These are phyloP conservation scores for Trichosanthes truncata DNA, from an alignment of 306 rosid genomes.

Conservation along the genomic window DNA sequence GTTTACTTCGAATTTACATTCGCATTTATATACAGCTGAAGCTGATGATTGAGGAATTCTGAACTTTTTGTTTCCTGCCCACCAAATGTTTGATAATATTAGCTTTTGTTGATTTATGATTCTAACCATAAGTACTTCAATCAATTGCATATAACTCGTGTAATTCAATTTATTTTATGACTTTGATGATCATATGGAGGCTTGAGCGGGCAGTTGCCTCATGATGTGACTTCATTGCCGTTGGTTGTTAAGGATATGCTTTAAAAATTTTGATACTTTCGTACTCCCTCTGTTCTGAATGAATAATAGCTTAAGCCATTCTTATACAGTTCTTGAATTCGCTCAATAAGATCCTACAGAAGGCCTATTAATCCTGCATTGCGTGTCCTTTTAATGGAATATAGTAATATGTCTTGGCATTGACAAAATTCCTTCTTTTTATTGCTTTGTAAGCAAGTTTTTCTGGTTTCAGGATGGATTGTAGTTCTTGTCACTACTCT, in stretches of 20 bases:
- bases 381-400: not conserved
- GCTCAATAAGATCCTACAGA: not conserved
- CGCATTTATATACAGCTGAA: not conserved
- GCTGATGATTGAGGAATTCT: not conserved
- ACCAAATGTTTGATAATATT: not conserved
- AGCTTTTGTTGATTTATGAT: not conserved
- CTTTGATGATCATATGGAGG: not conserved
- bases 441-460: not conserved
- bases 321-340: not conserved
- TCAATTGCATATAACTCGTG: not conserved
- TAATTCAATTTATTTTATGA: not conserved
- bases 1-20: not conserved
- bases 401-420: too few species aligned
- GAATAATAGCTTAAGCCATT: not conserved
- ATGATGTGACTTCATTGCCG: not conserved
- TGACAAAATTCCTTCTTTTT: not conserved
- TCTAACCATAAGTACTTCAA: not conserved
- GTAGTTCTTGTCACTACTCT: not conserved
- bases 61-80: not conserved
- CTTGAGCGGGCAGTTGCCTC: not conserved
- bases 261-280: not conserved
- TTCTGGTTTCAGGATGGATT: slow-evolving; percentile 9
- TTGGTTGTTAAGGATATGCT: not conserved
- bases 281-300: not conserved
- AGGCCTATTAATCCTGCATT: not conserved